Conservation (phyloP, 2,329 filamentous ascomycete genomes). For the Colletotrichum incanum region DNA sequence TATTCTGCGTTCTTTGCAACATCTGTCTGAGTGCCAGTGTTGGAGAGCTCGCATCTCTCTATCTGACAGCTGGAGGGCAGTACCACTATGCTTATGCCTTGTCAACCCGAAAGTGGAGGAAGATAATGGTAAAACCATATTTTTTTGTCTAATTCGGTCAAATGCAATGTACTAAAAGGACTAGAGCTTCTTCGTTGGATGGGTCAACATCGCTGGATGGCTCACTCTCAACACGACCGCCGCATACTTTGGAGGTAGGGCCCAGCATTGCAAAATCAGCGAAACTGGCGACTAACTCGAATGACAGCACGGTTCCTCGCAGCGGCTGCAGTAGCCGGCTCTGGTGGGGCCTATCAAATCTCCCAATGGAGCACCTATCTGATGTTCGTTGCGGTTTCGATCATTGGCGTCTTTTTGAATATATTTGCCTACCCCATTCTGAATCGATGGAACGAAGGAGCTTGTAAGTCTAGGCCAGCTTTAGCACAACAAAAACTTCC, state of each 20-base stretch:
- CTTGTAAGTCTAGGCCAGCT: constrained; percentile 48
- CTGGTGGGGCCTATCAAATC: constrained; percentile 55
- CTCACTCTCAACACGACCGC: constrained; percentile 60
- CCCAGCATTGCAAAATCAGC: no score
- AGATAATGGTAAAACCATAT: constrained; percentile 50
- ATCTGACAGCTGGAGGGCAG: constrained; percentile 63
- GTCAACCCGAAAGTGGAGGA: constrained; percentile 57
- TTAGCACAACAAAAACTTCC: no score
- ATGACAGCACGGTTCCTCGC: constrained; percentile 59
- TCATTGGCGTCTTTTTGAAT: constrained; percentile 56
- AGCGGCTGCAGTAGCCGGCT: constrained; percentile 58
- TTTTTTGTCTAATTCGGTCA: accelerated
- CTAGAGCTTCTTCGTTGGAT: constrained; percentile 61
- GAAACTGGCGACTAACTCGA: not conserved
- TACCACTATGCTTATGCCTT: constrained; percentile 62
- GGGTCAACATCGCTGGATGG: constrained; percentile 64
- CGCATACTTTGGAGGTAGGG: constrained; percentile 59
- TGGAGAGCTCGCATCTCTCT: constrained; percentile 61
- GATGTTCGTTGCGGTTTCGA: constrained; percentile 58
- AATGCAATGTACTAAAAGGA: not conserved
- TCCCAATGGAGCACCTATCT: constrained; percentile 59
- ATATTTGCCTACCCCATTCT: constrained; percentile 60
- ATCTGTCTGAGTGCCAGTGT: constrained; percentile 59
- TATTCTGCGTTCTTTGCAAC: constrained; percentile 63
- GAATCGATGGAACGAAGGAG: constrained; percentile 59